phyloP scores from a whole-genome alignment of 495 filamentous ascomycete genomes.

The Penicillium steckii region DNA sequence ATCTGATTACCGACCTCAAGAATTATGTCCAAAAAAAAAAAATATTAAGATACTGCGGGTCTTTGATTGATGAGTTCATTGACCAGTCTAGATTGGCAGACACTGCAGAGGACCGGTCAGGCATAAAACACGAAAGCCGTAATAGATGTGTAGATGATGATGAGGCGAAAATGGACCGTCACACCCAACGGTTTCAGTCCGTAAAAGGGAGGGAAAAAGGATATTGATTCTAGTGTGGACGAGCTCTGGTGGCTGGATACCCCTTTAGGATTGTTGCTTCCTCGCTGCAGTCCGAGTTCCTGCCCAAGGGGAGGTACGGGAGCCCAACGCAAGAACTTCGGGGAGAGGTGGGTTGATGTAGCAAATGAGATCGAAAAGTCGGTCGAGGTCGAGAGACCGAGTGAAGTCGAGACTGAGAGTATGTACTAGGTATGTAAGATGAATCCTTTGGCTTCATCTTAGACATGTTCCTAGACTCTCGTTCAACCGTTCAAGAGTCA shows the following conservation, averaged over 20 bases:
- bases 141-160: not conserved
- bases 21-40: not conserved
- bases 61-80: not conserved
- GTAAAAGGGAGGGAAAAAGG: not conserved
- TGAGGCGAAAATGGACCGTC: not conserved
- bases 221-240: not conserved
- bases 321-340: constrained; percentile 20
- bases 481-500: constrained; percentile 70
- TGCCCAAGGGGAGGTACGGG: constrained; percentile 26
- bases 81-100: not conserved
- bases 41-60: not conserved
- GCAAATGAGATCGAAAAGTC: constrained; percentile 12
- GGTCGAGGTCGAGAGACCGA: not conserved
- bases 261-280: constrained; percentile 17
- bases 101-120: not conserved
- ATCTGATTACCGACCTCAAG: not conserved
- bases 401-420: too few species aligned
- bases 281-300: constrained; percentile 12
- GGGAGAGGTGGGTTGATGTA: constrained; percentile 8
- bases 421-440: not conserved
- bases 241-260: constrained; percentile 4
- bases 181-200: not conserved
- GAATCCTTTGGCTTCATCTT: constrained; percentile 38
- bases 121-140: not conserved
- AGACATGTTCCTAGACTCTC: constrained; percentile 68